Evolutionary conservation across 306 rosid species (phyloP).

Genomic region (Pyrus bretschneideri): DNA sequence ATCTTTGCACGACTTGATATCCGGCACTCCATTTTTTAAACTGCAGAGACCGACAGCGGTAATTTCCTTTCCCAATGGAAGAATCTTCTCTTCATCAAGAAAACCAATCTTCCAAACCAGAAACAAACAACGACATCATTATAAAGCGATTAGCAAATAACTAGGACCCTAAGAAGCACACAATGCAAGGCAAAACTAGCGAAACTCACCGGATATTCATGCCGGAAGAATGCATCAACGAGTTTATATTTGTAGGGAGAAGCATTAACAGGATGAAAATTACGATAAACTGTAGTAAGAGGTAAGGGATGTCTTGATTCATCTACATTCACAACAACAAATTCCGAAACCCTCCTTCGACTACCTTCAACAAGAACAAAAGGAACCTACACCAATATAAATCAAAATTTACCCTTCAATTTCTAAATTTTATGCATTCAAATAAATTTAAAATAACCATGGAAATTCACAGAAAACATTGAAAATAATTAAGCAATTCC

Average conservation of each 20-base stretch:
- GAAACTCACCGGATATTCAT: constrained; percentile 57
- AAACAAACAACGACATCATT: no score
- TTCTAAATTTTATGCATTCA: neutral
- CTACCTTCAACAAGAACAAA: constrained; percentile 66
- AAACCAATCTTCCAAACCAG: constrained; percentile 59
- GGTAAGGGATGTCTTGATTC: constrained; percentile 76
- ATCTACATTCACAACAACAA: constrained; percentile 54
- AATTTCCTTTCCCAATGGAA: constrained; percentile 73
- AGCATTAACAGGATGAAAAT: constrained; percentile 56
- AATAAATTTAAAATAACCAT: neutral
- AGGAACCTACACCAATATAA: constrained; percentile 28
- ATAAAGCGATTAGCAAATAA: neutral
- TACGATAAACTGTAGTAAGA: constrained; percentile 69
- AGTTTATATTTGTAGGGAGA: constrained; percentile 49
- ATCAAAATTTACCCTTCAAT: neutral
- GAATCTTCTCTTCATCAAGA: constrained; percentile 87
- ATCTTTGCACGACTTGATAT: constrained; percentile 72
- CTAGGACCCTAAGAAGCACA: neutral
- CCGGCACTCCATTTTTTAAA: constrained; percentile 56
- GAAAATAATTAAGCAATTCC: no score
- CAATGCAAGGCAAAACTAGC: neutral
- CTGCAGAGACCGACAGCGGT: constrained; percentile 73
- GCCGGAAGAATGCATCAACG: no score
- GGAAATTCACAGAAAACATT: neutral
- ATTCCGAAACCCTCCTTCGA: constrained; percentile 27